Evolutionary conservation across 306 rosid species (phyloP).

Genomic region (Vigna nakashimae): DNA sequence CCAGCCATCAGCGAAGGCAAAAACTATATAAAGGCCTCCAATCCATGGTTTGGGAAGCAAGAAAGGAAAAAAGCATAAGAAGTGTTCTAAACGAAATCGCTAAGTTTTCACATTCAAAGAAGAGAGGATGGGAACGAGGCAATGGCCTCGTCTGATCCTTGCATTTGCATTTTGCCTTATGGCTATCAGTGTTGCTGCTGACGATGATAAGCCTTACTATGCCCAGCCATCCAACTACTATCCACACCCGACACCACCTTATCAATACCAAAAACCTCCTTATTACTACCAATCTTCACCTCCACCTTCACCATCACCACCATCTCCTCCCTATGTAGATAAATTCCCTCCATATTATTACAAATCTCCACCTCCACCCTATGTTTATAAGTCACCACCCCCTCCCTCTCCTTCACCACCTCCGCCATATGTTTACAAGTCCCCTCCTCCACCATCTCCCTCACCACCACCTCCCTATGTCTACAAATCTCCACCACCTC

Average conservation of each 20-base stretch:
- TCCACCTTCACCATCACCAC: background rate
- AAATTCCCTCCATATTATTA: background rate
- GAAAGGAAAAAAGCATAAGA: background rate
- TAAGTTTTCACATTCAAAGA: background rate
- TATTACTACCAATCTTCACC: constrained; percentile 12
- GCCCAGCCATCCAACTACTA: background rate
- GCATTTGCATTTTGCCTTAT: constrained; percentile 7
- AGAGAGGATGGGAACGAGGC: constrained; percentile 30
- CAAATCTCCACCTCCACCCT: background rate
- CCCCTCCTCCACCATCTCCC: background rate
- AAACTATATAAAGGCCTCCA: constrained; percentile 25
- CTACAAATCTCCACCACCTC: background rate
- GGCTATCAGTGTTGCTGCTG: background rate
- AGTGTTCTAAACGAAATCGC: background rate
- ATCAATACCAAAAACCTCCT: background rate
- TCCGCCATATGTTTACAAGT: background rate
- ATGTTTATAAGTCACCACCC: background rate
- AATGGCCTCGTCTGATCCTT: constrained; percentile 17
- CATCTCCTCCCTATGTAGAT: background rate
- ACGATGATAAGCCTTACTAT: constrained; percentile 17
- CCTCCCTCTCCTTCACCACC: background rate
- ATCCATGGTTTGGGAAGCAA: background rate
- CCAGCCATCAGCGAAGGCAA: background rate
- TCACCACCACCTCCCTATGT: background rate
- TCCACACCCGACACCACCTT: background rate